A percentile compares a stretch with the other conserved stretches of the same genome.
Evolutionary conservation across 306 rosid species (phyloP).

Genomic region (Crataegus laevigata): DNA sequence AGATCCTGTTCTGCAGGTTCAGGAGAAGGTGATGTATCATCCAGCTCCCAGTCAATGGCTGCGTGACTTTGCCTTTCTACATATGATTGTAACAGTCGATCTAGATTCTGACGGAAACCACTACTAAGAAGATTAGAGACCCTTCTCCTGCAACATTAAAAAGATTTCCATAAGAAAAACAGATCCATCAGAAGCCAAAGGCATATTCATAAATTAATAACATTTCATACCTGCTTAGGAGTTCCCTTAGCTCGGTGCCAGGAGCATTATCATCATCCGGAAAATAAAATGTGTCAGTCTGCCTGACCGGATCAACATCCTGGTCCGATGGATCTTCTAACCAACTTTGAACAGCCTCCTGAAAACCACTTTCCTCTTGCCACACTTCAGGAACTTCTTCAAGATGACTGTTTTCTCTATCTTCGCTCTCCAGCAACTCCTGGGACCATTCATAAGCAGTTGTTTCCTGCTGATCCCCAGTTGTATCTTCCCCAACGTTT

Average conservation of each 20-base stretch:
- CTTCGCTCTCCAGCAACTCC: slow-evolving; percentile 44
- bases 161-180: neutral
- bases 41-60: slow-evolving; percentile 65
- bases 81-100: slow-evolving; percentile 84
- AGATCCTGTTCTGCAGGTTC: slow-evolving; percentile 49
- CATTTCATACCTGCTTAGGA: slow-evolving; percentile 59
- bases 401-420: slow-evolving; percentile 45
- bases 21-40: slow-evolving; percentile 47
- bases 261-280: slow-evolving; percentile 80
- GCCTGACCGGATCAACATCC: slow-evolving; percentile 48
- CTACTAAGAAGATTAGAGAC: slow-evolving; percentile 93
- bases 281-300: slow-evolving; percentile 57
- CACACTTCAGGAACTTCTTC: slow-evolving; percentile 58
- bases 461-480: slow-evolving; percentile 39
- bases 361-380: slow-evolving; percentile 72
- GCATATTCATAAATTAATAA: slow-evolving; percentile 13
- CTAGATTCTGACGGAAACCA: slow-evolving; percentile 89
- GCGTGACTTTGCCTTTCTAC: slow-evolving; percentile 78
- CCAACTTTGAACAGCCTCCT: slow-evolving; percentile 86
- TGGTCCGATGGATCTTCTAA: slow-evolving; percentile 65
- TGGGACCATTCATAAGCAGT: slow-evolving; percentile 56
- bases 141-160: slow-evolving; percentile 71
- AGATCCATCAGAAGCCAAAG: neutral
- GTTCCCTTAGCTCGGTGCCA: slow-evolving; percentile 83
- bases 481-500: slow-evolving; percentile 30